phyloP scores from a whole-genome alignment of 352 stramenopile species.

The Phytopythium montanum region DNA sequence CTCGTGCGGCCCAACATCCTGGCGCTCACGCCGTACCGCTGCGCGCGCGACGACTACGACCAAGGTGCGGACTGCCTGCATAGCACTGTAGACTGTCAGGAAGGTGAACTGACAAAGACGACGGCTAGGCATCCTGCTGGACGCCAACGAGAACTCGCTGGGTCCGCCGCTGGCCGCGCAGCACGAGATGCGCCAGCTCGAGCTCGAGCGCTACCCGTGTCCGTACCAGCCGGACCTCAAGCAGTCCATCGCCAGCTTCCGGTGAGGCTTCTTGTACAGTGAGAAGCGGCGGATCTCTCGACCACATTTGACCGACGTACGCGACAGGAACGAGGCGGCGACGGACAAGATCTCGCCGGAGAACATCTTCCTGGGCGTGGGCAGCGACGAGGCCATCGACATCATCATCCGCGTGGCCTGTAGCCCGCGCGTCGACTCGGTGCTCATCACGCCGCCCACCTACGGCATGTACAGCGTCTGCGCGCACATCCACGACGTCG shows the following conservation, averaged over 20 bases:
- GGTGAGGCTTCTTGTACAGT: slow-evolving; percentile 35
- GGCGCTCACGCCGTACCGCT: slow-evolving; percentile 95
- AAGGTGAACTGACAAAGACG: slow-evolving; percentile 1
- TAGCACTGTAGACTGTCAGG: background rate
- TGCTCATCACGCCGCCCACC: slow-evolving; percentile 96
- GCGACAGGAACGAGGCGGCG: slow-evolving; percentile 42
- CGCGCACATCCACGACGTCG: slow-evolving; percentile 97
- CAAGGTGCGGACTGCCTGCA: slow-evolving; percentile 33
- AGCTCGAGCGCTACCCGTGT: slow-evolving; percentile 95
- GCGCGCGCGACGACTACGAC: slow-evolving; percentile 96
- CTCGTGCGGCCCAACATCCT: slow-evolving; percentile 98
- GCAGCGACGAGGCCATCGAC: slow-evolving; percentile 98
- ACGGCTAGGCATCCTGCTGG: slow-evolving; percentile 90
- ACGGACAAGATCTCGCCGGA: slow-evolving; percentile 67
- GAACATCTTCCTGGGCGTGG: slow-evolving; percentile 98
- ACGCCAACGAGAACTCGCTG: slow-evolving; percentile 98
- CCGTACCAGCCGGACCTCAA: slow-evolving; percentile 95
- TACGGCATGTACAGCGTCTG: slow-evolving; percentile 99
- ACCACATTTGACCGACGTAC: background rate
- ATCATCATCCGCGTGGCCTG: slow-evolving; percentile 97
- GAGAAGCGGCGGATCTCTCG: background rate
- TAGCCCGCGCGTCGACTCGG: slow-evolving; percentile 89
- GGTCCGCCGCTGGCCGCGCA: slow-evolving; percentile 84
- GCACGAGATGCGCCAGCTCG: slow-evolving; percentile 58
- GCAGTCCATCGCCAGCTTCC: slow-evolving; percentile 80